phyloP scores from a whole-genome alignment of 2,329 filamentous ascomycete species.

The Sarocladium oryzae region DNA sequence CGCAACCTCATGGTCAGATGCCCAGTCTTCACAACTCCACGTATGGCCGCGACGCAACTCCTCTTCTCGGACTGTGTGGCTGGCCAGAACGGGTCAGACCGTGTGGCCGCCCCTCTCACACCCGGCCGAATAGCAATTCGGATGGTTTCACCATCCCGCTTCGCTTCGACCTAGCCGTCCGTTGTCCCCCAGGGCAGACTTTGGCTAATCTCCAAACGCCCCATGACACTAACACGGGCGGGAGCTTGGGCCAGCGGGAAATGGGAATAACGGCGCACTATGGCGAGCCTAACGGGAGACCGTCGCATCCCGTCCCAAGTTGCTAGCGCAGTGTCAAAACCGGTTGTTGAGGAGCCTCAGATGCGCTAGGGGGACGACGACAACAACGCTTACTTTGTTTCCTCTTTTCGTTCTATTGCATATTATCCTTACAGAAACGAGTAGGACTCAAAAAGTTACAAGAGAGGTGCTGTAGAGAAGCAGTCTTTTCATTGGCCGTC shows the following conservation, averaged over 20 bases:
- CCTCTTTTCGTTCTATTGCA: not conserved
- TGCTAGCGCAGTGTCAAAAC: constrained; percentile 7
- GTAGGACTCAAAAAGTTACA: not conserved
- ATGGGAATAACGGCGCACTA: not conserved
- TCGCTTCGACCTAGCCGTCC: not conserved
- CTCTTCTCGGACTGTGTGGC: not conserved
- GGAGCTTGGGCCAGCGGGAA: constrained; percentile 5
- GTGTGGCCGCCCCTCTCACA: not conserved
- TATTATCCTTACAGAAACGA: not conserved
- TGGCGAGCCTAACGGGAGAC: not conserved
- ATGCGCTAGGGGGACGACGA: not conserved
- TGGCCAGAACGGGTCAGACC: not conserved
- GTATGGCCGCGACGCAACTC: not conserved
- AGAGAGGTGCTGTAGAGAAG: no score
- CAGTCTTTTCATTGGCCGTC: not conserved
- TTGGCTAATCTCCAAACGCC: not conserved
- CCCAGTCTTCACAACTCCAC: not conserved
- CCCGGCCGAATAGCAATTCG: not conserved
- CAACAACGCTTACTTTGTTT: not conserved
- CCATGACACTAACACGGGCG: not conserved
- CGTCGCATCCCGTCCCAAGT: not conserved
- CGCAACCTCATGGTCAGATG: constrained; percentile 5
- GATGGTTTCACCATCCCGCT: not conserved
- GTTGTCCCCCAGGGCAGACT: constrained; percentile 2
- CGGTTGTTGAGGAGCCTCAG: not conserved